Conservation (phyloP, 352 stramenopile species). For the Thalassiosira oceanica region DNA sequence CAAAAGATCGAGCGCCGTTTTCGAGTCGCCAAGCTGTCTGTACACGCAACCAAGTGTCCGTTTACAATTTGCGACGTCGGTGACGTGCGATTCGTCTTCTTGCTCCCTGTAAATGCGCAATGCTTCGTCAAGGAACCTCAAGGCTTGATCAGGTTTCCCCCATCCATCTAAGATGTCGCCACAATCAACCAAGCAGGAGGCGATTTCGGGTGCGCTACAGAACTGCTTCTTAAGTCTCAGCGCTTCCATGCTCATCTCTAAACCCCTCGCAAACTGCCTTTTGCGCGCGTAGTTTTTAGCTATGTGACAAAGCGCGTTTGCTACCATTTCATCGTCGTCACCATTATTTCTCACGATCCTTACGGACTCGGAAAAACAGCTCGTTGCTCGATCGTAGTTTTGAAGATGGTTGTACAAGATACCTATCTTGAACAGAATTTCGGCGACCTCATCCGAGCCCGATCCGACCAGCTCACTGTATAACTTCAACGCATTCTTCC, state of each 20-base stretch:
- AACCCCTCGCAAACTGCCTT: slow-evolving; percentile 47
- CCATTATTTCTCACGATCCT: slow-evolving; percentile 45
- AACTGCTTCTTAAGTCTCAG: slow-evolving; percentile 43
- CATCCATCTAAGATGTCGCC: slow-evolving; percentile 56
- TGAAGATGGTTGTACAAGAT: slow-evolving; percentile 35
- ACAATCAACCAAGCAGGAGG: slow-evolving; percentile 33
- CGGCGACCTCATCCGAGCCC: slow-evolving; percentile 32
- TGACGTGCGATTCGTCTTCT: slow-evolving; percentile 31
- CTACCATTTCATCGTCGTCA: slow-evolving; percentile 32
- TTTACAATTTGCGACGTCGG: slow-evolving; percentile 48
- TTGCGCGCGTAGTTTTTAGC: slow-evolving; percentile 47
- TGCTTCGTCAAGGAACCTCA: slow-evolving; percentile 58
- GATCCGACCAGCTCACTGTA: slow-evolving; percentile 27
- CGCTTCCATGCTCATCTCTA: slow-evolving; percentile 52
- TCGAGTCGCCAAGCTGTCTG: slow-evolving; percentile 26
- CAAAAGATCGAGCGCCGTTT: slow-evolving; percentile 46
- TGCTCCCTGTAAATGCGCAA: slow-evolving; percentile 28
- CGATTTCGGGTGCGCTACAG: slow-evolving; percentile 27
- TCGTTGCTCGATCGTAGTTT: slow-evolving; percentile 37
- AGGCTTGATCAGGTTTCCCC: slow-evolving; percentile 51
- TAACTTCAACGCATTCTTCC: slow-evolving; percentile 50
- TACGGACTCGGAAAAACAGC: slow-evolving; percentile 45
- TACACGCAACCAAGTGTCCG: slow-evolving; percentile 47
- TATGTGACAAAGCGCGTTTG: slow-evolving; percentile 33
- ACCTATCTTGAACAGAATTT: slow-evolving; percentile 35